Evolutionary conservation across 2,329 filamentous ascomycete genomes (phyloP).

Genomic region (Xylaria sp.): DNA sequence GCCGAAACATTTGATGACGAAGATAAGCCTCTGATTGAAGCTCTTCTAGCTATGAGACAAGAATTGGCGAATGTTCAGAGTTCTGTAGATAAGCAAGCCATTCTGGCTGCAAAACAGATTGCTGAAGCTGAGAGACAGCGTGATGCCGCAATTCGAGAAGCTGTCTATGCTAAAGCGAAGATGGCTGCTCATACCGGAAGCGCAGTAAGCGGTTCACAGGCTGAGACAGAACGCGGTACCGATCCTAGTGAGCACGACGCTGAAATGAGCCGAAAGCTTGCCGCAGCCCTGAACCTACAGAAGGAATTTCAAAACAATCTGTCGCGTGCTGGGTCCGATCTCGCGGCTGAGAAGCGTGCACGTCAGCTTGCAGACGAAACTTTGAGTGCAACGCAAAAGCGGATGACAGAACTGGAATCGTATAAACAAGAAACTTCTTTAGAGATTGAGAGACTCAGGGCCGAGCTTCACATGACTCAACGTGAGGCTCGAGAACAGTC

Average conservation of each 20-base stretch:
- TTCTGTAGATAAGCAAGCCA: conserved; percentile 88
- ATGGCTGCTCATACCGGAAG: conserved; percentile 80
- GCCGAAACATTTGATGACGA: conserved; percentile 89
- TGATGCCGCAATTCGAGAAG: conserved; percentile 93
- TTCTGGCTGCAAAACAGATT: conserved; percentile 86
- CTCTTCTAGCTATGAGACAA: conserved; percentile 87
- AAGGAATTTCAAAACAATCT: conserved; percentile 82
- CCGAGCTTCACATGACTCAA: conserved; percentile 84
- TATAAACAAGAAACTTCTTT: conserved; percentile 85
- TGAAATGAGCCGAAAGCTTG: conserved; percentile 84
- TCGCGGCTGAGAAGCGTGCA: conserved; percentile 83
- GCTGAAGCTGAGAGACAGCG: conserved; percentile 95
- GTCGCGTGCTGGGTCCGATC: conserved; percentile 73
- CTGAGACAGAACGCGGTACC: conserved; percentile 68
- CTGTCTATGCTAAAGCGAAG: conserved; percentile 93
- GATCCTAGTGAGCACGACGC: conserved; percentile 67
- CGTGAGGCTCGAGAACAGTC: conserved; percentile 83
- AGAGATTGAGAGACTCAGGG: conserved; percentile 85
- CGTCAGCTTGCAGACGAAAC: conserved; percentile 90
- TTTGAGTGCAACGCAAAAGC: conserved; percentile 80
- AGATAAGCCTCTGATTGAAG: conserved; percentile 90
- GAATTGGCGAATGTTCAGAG: conserved; percentile 90
- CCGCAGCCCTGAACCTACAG: conserved; percentile 80
- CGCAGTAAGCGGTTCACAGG: conserved; percentile 67
- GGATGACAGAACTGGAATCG: conserved; percentile 83